Conservation (phyloP, 2,329 filamentous ascomycete genomes). For the Fusarium verrucosum region DNA sequence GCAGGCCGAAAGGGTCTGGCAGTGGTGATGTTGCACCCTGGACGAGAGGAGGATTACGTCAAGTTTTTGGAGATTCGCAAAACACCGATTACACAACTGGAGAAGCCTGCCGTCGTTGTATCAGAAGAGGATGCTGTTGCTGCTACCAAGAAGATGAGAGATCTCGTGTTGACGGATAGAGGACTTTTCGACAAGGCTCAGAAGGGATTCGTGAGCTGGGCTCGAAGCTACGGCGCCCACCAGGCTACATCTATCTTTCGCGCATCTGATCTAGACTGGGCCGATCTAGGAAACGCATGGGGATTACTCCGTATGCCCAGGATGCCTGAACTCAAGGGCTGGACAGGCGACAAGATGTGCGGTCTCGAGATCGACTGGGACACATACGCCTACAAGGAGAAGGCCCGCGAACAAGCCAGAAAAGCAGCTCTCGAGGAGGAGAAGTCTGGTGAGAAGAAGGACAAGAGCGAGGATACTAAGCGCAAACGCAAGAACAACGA, state of each 20-base stretch:
- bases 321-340: conserved; percentile 88
- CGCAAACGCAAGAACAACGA: conserved; percentile 70
- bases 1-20: conserved; percentile 88
- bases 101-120: conserved; percentile 64
- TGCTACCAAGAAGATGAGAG: conserved; percentile 69
- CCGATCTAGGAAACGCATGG: conserved; percentile 82
- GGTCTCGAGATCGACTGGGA: conserved; percentile 74
- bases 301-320: conserved; percentile 86
- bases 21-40: conserved; percentile 84
- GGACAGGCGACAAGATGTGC: conserved; percentile 72
- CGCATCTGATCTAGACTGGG: conserved; percentile 83
- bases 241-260: conserved; percentile 92
- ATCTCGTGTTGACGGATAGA: conserved; percentile 61
- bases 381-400: conserved; percentile 75
- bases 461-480: conserved; percentile 55
- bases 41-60: conserved; percentile 89
- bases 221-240: conserved; percentile 90
- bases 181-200: conserved; percentile 86
- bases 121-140: conserved; percentile 68
- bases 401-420: conserved; percentile 72
- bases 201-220: conserved; percentile 91
- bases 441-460: conserved; percentile 51
- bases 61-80: conserved; percentile 87
- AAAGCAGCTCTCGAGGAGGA: conserved; percentile 64
- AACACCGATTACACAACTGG: conserved; percentile 77